A percentile compares a stretch with the other conserved stretches of the same genome.
These are phyloP conservation scores for Phytophthora aleatoria DNA, from an alignment of 352 stramenopile genomes.

Conservation along the genomic window DNA sequence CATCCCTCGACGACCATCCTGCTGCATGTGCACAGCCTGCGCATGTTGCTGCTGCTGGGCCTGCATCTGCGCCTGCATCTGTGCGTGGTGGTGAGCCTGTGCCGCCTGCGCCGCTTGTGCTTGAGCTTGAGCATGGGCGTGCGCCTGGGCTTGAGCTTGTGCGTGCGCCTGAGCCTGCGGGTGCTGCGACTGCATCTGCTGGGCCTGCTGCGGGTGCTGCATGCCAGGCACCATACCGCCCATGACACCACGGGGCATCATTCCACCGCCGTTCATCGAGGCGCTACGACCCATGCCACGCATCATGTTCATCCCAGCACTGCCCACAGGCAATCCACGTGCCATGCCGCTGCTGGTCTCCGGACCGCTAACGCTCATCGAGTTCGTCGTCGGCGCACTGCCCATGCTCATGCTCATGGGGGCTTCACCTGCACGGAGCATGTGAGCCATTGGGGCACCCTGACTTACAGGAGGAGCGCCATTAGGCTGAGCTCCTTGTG, in stretches of 20 bases:
- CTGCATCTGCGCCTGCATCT: constrained; percentile 61
- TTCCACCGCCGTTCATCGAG: constrained; percentile 59
- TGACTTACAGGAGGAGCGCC: constrained; percentile 36
- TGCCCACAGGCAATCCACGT: constrained; percentile 46
- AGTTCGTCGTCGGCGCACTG: constrained; percentile 41
- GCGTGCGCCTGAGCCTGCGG: constrained; percentile 64
- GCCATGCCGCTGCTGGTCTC: constrained; percentile 58
- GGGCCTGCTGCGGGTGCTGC: constrained; percentile 59
- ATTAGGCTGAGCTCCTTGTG: constrained; percentile 37
- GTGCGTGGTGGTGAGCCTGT: constrained; percentile 63
- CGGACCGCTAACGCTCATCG: constrained; percentile 42
- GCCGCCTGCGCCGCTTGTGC: constrained; percentile 63
- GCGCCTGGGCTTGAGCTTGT: constrained; percentile 58
- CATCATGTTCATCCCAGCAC: constrained; percentile 74
- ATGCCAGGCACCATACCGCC: constrained; percentile 68
- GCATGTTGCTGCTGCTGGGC: constrained; percentile 75
- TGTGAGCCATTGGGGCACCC: constrained; percentile 56
- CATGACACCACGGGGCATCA: constrained; percentile 76
- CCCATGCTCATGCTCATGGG: constrained; percentile 58
- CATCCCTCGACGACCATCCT: constrained; percentile 63
- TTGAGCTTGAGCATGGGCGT: constrained; percentile 64
- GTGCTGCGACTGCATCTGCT: constrained; percentile 62
- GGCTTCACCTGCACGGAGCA: constrained; percentile 53
- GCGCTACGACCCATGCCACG: constrained; percentile 60
- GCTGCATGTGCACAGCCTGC: constrained; percentile 64